Percentiles rank a stretch among this genome's conserved stretches.
phyloP scores from a whole-genome alignment of 2,329 filamentous ascomycete species.

The Arthrobotrys iridis region DNA sequence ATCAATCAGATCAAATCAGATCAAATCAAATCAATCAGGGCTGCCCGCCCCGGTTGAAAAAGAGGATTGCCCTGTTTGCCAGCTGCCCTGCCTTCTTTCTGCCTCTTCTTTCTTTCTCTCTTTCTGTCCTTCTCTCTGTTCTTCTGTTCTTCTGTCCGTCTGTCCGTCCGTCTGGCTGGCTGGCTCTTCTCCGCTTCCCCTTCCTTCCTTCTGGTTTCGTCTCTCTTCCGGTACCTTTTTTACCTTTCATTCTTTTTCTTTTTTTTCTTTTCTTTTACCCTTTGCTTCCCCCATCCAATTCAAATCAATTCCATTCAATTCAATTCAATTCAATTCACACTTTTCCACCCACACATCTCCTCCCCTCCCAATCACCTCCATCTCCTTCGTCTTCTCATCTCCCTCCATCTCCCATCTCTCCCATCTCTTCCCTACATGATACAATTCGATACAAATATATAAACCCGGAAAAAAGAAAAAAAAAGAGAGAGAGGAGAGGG shows the following conservation, averaged over 20 bases:
- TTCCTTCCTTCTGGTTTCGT: neutral
- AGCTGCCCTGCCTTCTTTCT: neutral
- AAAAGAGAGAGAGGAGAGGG: too few relatives aligned
- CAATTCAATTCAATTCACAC: too few relatives aligned
- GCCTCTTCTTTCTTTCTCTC: neutral
- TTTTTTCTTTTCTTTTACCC: neutral
- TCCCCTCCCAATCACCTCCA: neutral
- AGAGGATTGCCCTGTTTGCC: slow-evolving; percentile 1
- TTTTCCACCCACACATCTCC: neutral
- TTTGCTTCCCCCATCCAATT: neutral
- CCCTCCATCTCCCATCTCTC: neutral
- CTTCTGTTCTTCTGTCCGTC: neutral
- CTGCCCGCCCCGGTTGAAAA: too few relatives aligned
- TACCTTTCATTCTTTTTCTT: neutral
- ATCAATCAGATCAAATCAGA: too few relatives aligned
- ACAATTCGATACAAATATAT: too few relatives aligned
- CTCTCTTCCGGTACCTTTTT: neutral
- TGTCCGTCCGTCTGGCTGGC: neutral
- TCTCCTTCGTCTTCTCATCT: neutral
- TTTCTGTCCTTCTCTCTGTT: neutral
- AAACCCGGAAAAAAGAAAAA: too few relatives aligned
- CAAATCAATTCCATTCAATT: neutral
- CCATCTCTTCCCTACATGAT: too few relatives aligned
- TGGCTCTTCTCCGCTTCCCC: neutral
- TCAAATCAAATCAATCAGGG: too few relatives aligned